These are phyloP conservation scores for Paramecium primaurelia DNA, from an alignment of 73 alveolate species.

Conservation along the genomic window DNA sequence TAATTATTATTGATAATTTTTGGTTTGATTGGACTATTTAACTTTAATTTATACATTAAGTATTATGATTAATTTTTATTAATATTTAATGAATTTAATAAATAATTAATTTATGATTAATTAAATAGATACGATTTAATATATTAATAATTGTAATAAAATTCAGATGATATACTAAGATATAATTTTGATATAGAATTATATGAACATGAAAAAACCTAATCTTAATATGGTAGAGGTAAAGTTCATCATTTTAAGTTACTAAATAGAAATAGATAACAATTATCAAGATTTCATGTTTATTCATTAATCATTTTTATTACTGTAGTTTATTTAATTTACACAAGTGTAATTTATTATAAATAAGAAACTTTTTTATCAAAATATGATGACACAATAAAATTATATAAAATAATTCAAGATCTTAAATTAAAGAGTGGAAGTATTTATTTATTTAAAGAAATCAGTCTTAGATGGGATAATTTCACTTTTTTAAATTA, in stretches of 20 bases:
- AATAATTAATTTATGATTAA: not conserved
- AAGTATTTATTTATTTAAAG: conserved; percentile 29
- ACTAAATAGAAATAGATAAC: not conserved
- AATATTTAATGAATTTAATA: not conserved
- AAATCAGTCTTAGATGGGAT: conserved; percentile 5
- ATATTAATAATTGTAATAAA: not conserved
- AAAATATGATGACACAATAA: not conserved
- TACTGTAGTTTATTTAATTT: not conserved
- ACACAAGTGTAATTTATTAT: not conserved
- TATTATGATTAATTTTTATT: not conserved
- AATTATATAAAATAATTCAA: not conserved
- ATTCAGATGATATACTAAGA: not conserved
- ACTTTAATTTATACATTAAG: not conserved
- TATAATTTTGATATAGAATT: not conserved
- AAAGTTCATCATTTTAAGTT: not conserved
- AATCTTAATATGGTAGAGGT: not conserved
- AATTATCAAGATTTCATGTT: not conserved
- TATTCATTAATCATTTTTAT: not conserved
- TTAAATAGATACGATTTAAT: not conserved
- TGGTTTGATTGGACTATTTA: not conserved
- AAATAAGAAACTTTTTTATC: not conserved
- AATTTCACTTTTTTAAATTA: not conserved
- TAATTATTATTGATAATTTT: not conserved
- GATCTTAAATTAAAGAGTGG: conserved; percentile 32
- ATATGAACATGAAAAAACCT: not conserved